These are phyloP conservation scores for Cyberlindnera mississippiensis DNA, from an alignment of 805 yeast genomes.

Conservation along the genomic window DNA sequence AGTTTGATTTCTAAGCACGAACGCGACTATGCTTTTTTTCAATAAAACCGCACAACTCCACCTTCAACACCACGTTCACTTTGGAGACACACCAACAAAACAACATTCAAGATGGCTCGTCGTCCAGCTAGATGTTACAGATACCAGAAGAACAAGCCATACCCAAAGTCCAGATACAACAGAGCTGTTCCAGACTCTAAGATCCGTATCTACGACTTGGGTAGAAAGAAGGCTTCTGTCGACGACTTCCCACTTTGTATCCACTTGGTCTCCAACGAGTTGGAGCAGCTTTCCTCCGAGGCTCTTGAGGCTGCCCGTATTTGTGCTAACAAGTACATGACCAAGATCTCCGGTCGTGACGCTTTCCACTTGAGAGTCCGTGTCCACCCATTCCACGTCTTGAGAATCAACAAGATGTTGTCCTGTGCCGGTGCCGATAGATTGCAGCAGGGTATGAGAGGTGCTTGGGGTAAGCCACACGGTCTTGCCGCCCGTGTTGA, in stretches of 20 bases:
- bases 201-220: constrained; percentile 98
- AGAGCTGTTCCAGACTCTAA: constrained; percentile 99
- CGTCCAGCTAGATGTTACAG: constrained; percentile 99
- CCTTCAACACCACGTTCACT: neutral
- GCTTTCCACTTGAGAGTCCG: constrained; percentile 99
- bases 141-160: constrained; percentile 99
- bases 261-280: constrained; percentile 98
- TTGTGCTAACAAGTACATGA: constrained; percentile 99
- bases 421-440: constrained; percentile 99
- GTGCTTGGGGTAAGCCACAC: constrained; percentile 99
- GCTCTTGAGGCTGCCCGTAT: constrained; percentile 99
- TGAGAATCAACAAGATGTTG: constrained; percentile 99
- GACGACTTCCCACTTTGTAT: constrained; percentile 98
- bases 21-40: constrained; percentile 8
- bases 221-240: constrained; percentile 99
- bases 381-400: constrained; percentile 99
- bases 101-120: constrained; percentile 87
- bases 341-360: constrained; percentile 97
- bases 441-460: constrained; percentile 99
- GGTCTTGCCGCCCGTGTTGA: constrained; percentile 99
- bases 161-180: constrained; percentile 99
- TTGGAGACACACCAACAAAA: constrained; percentile 7
- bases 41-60: constrained; percentile 6
- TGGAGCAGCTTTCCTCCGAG: constrained; percentile 98
- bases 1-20: constrained; percentile 19